Evolutionary conservation across 2,329 filamentous ascomycete genomes (phyloP).

Genomic region (Cladosporium velox): DNA sequence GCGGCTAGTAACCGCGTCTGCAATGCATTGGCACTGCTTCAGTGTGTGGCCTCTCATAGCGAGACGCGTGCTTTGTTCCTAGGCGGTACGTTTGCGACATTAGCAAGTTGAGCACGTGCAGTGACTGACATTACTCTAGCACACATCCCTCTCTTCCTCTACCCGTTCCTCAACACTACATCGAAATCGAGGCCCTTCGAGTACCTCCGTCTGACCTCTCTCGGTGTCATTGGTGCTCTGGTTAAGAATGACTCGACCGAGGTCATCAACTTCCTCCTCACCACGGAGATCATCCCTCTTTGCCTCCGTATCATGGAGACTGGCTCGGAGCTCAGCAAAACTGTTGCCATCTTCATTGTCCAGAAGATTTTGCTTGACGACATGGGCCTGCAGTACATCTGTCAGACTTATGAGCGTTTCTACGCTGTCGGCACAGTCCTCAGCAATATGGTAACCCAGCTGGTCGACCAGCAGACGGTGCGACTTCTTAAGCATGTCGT

Average conservation of each 20-base stretch:
- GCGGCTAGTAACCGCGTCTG: slow-evolving; percentile 97
- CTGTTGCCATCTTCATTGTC: slow-evolving; percentile 98
- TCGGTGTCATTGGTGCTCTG: slow-evolving; percentile 93
- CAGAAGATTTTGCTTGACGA: slow-evolving; percentile 98
- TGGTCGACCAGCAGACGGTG: slow-evolving; percentile 97
- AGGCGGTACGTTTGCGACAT: slow-evolving; percentile 64
- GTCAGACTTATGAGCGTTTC: slow-evolving; percentile 96
- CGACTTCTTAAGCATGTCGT: slow-evolving; percentile 96
- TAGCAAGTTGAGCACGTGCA: background rate
- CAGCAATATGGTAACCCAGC: slow-evolving; percentile 97
- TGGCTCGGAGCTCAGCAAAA: slow-evolving; percentile 96
- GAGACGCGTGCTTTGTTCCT: slow-evolving; percentile 93
- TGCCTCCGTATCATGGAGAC: slow-evolving; percentile 99
- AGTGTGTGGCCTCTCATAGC: slow-evolving; percentile 96
- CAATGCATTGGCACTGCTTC: slow-evolving; percentile 91
- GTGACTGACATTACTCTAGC: slow-evolving; percentile 54
- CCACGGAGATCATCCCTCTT: slow-evolving; percentile 96
- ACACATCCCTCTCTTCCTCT: slow-evolving; percentile 95
- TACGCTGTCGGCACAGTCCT: slow-evolving; percentile 96
- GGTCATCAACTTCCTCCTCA: slow-evolving; percentile 97
- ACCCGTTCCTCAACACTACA: slow-evolving; percentile 97
- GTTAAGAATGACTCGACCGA: slow-evolving; percentile 99
- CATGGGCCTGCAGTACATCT: slow-evolving; percentile 95
- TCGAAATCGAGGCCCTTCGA: slow-evolving; percentile 98
- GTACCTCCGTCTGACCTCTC: slow-evolving; percentile 90